A percentile compares a stretch with the other conserved stretches of the same genome.
Evolutionary conservation across 345 rosid species (phyloP).

Genomic region (Heritiera littoralis): DNA sequence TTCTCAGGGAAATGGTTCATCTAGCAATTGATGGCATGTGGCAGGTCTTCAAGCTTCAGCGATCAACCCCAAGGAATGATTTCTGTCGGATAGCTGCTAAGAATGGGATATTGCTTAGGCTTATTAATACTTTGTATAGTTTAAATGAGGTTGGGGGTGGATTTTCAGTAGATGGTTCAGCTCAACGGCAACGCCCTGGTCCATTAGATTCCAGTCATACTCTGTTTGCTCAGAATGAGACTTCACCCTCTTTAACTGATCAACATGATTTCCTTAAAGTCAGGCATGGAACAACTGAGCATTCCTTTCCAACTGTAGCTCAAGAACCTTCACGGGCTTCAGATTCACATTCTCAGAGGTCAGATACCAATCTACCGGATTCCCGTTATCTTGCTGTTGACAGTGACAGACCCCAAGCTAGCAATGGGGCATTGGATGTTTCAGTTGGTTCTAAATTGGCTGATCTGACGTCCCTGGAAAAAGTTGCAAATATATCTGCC

Average conservation of each 20-base stretch:
- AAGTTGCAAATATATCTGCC: conserved; percentile 30
- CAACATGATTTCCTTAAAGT: conserved; percentile 60
- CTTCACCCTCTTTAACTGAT: conserved; percentile 46
- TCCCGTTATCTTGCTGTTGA: conserved; percentile 42
- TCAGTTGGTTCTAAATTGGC: conserved; percentile 42
- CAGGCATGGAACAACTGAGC: conserved; percentile 61
- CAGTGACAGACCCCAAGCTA: conserved; percentile 61
- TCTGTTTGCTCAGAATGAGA: conserved; percentile 60
- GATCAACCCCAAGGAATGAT: conserved; percentile 91
- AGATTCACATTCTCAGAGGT: conserved; percentile 68
- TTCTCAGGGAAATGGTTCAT: conserved; percentile 98
- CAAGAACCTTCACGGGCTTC: conserved; percentile 78
- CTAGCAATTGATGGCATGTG: conserved; percentile 99
- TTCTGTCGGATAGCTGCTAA: conserved; percentile 96
- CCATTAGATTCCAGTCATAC: conserved; percentile 69
- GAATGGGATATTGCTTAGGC: conserved; percentile 81
- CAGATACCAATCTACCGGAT: conserved; percentile 62
- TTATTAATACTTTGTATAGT: conserved; percentile 93
- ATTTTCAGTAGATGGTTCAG: conserved; percentile 54
- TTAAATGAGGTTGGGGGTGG: conserved; percentile 83
- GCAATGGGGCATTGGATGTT: conserved; percentile 55
- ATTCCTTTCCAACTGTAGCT: conserved; percentile 34
- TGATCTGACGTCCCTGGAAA: conserved; percentile 40
- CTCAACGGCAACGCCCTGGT: conserved; percentile 74
- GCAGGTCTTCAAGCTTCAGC: conserved; percentile 97